A percentile compares a stretch with the other conserved stretches of the same genome.
These are phyloP conservation scores for Simmondsia chinensis DNA, from an alignment of 148 eudicot genomes.

Conservation along the genomic window DNA sequence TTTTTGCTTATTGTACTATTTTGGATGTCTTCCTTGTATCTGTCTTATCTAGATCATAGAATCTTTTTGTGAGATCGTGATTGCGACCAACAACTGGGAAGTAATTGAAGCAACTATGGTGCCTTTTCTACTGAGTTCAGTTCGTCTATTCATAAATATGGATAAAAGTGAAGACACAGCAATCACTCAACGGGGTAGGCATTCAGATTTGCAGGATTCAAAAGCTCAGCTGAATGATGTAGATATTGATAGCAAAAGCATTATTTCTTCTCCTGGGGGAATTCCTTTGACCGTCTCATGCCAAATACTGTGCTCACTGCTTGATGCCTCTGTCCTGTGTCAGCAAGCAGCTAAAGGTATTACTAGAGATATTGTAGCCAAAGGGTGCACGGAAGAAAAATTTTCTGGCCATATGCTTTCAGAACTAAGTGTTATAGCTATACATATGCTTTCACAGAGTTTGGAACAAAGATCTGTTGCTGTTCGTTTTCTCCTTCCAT, in stretches of 20 bases:
- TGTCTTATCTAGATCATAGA: constrained; percentile 44
- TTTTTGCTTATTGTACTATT: constrained; percentile 6
- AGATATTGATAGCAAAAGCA: constrained; percentile 1
- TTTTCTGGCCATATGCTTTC: constrained; percentile 54
- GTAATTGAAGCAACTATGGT: constrained; percentile 49
- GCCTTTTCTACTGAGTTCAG: constrained; percentile 56
- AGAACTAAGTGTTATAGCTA: constrained; percentile 59
- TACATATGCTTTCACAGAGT: constrained; percentile 68
- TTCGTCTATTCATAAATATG: constrained; percentile 59
- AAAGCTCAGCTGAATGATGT: constrained; percentile 13
- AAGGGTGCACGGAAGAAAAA: constrained; percentile 13
- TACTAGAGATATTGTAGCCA: constrained; percentile 13
- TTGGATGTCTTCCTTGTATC: constrained; percentile 1
- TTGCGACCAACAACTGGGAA: constrained; percentile 56
- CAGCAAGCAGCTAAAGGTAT: constrained; percentile 17
- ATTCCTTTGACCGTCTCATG: constrained; percentile 56
- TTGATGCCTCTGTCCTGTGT: constrained; percentile 47
- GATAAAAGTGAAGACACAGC: constrained; percentile 38
- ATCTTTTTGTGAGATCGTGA: constrained; percentile 53
- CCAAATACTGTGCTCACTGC: constrained; percentile 43
- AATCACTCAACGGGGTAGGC: constrained; percentile 34
- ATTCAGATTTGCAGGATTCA: constrained; percentile 15
- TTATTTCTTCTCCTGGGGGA: constrained; percentile 10
- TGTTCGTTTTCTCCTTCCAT: constrained; percentile 59
- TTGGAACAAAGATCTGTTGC: constrained; percentile 70